phyloP scores from a whole-genome alignment of 176 grass and related monocot genomes.

The Thalia dealbata region DNA sequence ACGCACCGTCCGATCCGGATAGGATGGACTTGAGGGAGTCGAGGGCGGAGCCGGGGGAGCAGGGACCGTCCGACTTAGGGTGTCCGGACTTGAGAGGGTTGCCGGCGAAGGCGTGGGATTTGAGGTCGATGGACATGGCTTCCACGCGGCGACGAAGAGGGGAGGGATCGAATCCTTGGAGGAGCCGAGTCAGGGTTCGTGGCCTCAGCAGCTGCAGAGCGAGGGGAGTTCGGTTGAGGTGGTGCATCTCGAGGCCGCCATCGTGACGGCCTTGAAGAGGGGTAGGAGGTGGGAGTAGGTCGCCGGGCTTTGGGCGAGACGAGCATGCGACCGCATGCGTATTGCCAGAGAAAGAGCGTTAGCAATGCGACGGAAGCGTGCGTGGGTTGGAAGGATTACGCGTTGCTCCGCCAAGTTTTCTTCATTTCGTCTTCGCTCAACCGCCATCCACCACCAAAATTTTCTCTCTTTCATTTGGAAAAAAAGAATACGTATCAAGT shows the following conservation, averaged over 20 bases:
- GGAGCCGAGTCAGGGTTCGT: not conserved
- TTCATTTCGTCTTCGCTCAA: no score
- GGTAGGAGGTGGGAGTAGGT: not conserved
- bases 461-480: no score
- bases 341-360: no score
- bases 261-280: not conserved
- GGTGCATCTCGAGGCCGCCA: not conserved
- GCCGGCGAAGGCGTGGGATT: slow-evolving; percentile 59
- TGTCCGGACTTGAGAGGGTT: slow-evolving; percentile 52
- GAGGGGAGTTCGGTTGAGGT: not conserved
- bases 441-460: no score
- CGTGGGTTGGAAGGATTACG: no score
- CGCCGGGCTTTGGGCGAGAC: not conserved
- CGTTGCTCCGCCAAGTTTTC: no score
- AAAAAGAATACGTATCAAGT: no score
- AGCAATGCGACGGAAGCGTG: no score
- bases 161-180: not conserved
- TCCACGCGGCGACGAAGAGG: not conserved
- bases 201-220: not conserved
- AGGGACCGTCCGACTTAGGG: slow-evolving; percentile 14
- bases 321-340: not conserved
- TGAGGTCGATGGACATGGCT: slow-evolving; percentile 65
- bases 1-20: slow-evolving; percentile 5
- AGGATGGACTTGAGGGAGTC: slow-evolving; percentile 36
- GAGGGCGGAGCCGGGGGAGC: slow-evolving; percentile 30